Evolutionary conservation across 2,329 filamentous ascomycete species (phyloP).

Genomic region (Elsinoe arachidis): DNA sequence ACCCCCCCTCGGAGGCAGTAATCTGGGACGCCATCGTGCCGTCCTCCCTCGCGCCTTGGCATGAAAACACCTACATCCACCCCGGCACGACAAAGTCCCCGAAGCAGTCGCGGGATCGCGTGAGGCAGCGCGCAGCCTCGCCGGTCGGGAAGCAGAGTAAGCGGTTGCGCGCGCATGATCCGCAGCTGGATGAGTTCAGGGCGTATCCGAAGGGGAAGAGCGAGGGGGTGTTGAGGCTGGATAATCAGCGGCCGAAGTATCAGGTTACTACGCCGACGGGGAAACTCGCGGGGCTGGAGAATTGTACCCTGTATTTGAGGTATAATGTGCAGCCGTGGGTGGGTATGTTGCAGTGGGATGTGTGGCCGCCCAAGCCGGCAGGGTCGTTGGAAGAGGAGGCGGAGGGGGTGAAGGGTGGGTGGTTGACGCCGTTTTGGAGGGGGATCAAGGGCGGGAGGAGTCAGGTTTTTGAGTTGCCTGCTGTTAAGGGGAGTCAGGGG

Average conservation of each 20-base stretch:
- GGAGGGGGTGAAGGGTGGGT: conserved; percentile 27
- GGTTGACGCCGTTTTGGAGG: conserved; percentile 48
- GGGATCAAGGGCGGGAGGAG: conserved; percentile 56
- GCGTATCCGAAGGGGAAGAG: conserved; percentile 23
- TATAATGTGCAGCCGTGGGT: conserved; percentile 99
- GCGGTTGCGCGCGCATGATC: conserved; percentile 16
- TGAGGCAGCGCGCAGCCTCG: conserved; percentile 26
- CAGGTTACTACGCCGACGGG: conserved; percentile 87
- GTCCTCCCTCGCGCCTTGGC: conserved; percentile 51
- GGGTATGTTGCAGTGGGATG: conserved; percentile 72
- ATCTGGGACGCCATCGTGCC: conserved; percentile 97
- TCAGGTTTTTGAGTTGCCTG: conserved; percentile 55
- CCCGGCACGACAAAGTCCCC: conserved; percentile 42
- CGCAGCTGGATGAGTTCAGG: conserved; percentile 17
- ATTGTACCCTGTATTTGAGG: conserved; percentile 71
- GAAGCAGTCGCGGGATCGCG: conserved; percentile 30
- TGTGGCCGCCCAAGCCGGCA: conserved; percentile 17
- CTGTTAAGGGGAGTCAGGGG: conserved; percentile 51
- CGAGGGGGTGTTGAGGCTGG: conserved; percentile 65
- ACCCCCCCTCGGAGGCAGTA: conserved; percentile 55
- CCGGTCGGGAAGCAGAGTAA: conserved; percentile 17
- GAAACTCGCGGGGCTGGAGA: conserved; percentile 61
- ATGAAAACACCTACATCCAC: conserved; percentile 44
- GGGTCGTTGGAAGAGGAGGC: conserved; percentile 18
- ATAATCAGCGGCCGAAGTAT: conserved; percentile 89